These are phyloP conservation scores for Linum lewisii DNA, from an alignment of 345 rosid species.

Conservation along the genomic window DNA sequence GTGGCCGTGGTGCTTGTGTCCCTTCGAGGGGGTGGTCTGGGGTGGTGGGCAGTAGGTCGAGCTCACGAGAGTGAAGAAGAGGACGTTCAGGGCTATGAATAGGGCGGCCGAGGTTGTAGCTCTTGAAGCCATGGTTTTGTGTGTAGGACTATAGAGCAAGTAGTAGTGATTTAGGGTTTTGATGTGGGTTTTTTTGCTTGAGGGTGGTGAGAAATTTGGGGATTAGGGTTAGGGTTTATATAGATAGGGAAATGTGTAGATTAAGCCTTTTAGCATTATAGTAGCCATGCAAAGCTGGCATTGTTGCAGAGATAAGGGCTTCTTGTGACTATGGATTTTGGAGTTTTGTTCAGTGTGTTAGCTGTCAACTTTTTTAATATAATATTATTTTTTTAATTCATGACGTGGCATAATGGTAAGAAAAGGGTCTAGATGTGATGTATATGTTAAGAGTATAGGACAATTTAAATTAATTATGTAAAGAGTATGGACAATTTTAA, in stretches of 20 bases:
- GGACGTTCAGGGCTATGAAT: slow-evolving; percentile 45
- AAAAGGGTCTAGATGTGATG: not conserved
- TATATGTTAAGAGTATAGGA: not conserved
- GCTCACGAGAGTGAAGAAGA: slow-evolving; percentile 51
- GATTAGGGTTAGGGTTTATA: slow-evolving; percentile 16
- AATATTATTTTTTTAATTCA: not conserved
- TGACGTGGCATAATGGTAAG: no score
- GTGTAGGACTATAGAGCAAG: not conserved
- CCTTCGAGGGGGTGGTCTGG: slow-evolving; percentile 19
- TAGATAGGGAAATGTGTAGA: slow-evolving; percentile 11
- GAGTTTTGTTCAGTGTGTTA: slow-evolving; percentile 10
- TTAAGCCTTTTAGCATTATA: no score
- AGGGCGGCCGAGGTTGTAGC: slow-evolving; percentile 32
- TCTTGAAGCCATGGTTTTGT: slow-evolving; percentile 33
- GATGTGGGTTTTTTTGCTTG: not conserved
- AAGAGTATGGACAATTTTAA: no score
- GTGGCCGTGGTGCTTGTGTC: slow-evolving; percentile 15
- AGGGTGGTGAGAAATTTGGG: slow-evolving; percentile 10
- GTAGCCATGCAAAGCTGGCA: slow-evolving; percentile 17
- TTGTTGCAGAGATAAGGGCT: slow-evolving; percentile 5
- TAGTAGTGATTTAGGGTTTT: not conserved
- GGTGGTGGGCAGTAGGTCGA: slow-evolving; percentile 42
- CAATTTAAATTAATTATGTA: not conserved
- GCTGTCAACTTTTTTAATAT: slow-evolving; percentile 8
- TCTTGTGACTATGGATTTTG: slow-evolving; percentile 9